Base-by-base conservation (phyloP, 2,329 filamentous ascomycete species). In the Fusarium sp. region DNA sequence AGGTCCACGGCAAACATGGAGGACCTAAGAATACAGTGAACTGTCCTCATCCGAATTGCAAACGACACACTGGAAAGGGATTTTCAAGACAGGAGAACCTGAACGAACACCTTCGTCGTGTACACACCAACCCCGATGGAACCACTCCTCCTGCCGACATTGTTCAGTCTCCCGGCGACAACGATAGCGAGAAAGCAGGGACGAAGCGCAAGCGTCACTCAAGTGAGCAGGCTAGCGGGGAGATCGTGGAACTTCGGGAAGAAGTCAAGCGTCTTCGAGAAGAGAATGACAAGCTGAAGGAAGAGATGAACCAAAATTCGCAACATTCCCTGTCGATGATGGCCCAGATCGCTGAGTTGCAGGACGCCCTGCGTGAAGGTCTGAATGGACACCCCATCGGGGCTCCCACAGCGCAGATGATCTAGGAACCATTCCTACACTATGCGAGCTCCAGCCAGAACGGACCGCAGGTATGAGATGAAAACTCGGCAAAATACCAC, bases 11-110 rank as follows among this genome's bases (percentile, higher is more conserved):
- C 78, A 93, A 95, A 80, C 91, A 97, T 73, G 92, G 93, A 55
- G 94, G 93, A 3, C 93, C 94, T 11, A 94, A 94, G 77, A 94
- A 96, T 66, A 90, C 91, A 4, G 86, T 97, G 54, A 92, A 93
- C 82, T 98, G 95, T 74, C 94, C 94, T 0, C 91, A 95, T 74
- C 79, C 84, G 36, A 93, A 93, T 76, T 98, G 95, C 85, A 97
- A 97, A 77, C 91, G 95, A 36, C 92, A 94, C 74, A 90, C 88
- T 1, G 94, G 93, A 65, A 92, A 93, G 74, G 94, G 94, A 21
- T 98, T 98, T 78, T 96, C 94, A 11, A 89, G 95, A 48, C 92
- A 94, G 75, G 95, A 98, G 80, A 98, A 98, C 73, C 84, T 97
- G 6, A 94, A 95, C 76, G 95, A 98, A 80, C 95, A 98, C 79